These are phyloP conservation scores for Lodderomyces theae DNA, from an alignment of 1,139 yeast genomes.

Conservation along the genomic window DNA sequence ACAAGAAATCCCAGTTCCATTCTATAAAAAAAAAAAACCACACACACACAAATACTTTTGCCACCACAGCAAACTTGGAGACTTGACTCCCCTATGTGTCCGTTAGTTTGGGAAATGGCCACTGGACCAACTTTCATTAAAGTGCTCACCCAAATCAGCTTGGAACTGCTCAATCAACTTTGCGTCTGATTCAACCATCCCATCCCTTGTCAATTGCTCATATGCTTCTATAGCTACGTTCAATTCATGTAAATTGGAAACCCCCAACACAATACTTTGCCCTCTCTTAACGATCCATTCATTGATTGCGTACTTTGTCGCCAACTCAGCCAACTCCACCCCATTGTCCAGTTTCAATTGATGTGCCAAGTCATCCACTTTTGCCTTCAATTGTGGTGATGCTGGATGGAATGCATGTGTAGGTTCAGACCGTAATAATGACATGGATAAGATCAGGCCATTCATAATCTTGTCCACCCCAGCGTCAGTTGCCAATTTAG, in stretches of 20 bases:
- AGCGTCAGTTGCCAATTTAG: conserved; percentile 50
- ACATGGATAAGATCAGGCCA: conserved; percentile 89
- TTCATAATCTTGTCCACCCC: conserved; percentile 60
- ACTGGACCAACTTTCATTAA: conserved; percentile 70
- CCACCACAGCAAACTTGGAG: no score
- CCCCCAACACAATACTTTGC: conserved; percentile 73
- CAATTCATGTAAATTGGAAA: conserved; percentile 61
- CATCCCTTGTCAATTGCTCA: conserved; percentile 39
- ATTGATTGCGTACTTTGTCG: conserved; percentile 71
- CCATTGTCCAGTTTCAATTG: conserved; percentile 30
- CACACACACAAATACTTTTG: no score
- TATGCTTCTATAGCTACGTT: conserved; percentile 59
- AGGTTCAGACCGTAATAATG: conserved; percentile 63
- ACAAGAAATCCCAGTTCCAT: no score
- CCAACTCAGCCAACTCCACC: conserved; percentile 74
- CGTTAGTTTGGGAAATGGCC: conserved; percentile 39
- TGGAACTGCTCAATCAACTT: conserved; percentile 52
- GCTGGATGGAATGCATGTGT: conserved; percentile 87
- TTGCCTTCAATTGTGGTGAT: conserved; percentile 49
- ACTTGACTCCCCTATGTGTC: no score
- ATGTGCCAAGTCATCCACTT: conserved; percentile 54
- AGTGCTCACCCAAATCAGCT: conserved; percentile 50
- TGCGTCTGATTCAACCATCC: conserved; percentile 25
- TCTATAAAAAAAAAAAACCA: no score
- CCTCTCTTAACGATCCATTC: conserved; percentile 46